A percentile compares a stretch with the other conserved stretches of the same genome.
Conservation (phyloP, 192 early-diverging fungal genomes). For the Obelidium mucronatum region DNA sequence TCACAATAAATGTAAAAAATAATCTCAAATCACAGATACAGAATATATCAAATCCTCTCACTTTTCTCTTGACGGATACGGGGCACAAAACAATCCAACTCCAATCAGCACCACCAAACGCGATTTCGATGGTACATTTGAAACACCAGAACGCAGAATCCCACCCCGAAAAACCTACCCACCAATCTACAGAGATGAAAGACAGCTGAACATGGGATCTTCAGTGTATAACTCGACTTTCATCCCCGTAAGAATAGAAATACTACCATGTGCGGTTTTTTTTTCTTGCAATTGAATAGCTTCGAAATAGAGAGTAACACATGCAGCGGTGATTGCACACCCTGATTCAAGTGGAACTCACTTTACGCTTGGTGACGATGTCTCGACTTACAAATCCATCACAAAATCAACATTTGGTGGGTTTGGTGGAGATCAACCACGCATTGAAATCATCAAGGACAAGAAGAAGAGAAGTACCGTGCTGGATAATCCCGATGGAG, state of each 20-base stretch:
- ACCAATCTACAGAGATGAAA: slow-evolving; percentile 32
- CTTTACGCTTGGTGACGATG: slow-evolving; percentile 32
- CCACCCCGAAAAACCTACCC: slow-evolving; percentile 17
- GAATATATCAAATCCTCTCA: slow-evolving; percentile 10
- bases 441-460: slow-evolving; percentile 14
- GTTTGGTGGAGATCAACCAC: slow-evolving; percentile 7
- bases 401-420: slow-evolving; percentile 7
- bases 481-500: slow-evolving; percentile 32
- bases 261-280: too few species aligned
- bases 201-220: neutral
- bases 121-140: slow-evolving; percentile 14
- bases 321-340: slow-evolving; percentile 12
- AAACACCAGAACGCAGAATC: neutral
- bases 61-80: slow-evolving; percentile 14
- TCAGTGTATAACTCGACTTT: slow-evolving; percentile 25
- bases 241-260: neutral
- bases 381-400: neutral
- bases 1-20: neutral
- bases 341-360: slow-evolving; percentile 20
- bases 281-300: too few species aligned
- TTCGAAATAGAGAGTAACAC: neutral
- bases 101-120: slow-evolving; percentile 28
- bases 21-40: slow-evolving; percentile 6
- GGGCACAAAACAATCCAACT: neutral
- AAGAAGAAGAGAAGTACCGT: slow-evolving; percentile 29